A percentile compares a stretch with the other conserved stretches of the same genome.
Conservation (phyloP, 257 asterid genomes). For the Parsonsia alboflavescens region DNA sequence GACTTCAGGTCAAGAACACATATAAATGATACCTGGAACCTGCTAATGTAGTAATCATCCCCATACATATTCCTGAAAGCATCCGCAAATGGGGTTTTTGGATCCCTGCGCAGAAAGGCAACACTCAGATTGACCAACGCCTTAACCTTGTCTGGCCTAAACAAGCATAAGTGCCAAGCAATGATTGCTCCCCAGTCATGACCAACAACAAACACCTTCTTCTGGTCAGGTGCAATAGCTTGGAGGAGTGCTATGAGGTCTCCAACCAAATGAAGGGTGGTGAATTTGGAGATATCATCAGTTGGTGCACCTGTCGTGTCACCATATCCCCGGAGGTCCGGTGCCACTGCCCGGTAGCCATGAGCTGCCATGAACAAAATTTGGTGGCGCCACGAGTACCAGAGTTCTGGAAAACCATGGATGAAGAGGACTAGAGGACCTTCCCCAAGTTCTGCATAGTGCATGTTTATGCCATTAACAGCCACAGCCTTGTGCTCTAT, state of each 20-base stretch:
- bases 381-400: conserved; percentile 30
- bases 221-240: conserved; percentile 5
- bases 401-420: conserved; percentile 23
- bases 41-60: conserved; percentile 25
- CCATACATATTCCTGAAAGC: conserved; percentile 12
- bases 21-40: conserved; percentile 22
- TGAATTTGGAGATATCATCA: conserved; percentile 10
- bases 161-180: conserved; percentile 27
- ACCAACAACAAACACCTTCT: conserved; percentile 25
- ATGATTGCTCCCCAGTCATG: conserved; percentile 25
- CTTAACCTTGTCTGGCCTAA: conserved; percentile 30
- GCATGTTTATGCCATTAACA: conserved; percentile 12
- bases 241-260: conserved; percentile 26
- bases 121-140: conserved; percentile 30
- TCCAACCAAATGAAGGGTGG: conserved; percentile 23
- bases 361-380: conserved; percentile 19
- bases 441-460: conserved; percentile 14
- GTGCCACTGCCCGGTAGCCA: conserved; percentile 30
- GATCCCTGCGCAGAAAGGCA: conserved; percentile 15
- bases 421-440: conserved; percentile 18
- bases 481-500: conserved; percentile 1
- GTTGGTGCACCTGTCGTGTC: conserved; percentile 17
- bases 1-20: too few species aligned
- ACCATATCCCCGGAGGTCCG: conserved; percentile 32
- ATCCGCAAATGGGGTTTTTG: not conserved